A percentile compares a stretch with the other conserved stretches of the same genome.
These are phyloP conservation scores for Pyrenula aspistea DNA, from an alignment of 495 filamentous ascomycete species.

Conservation along the genomic window DNA sequence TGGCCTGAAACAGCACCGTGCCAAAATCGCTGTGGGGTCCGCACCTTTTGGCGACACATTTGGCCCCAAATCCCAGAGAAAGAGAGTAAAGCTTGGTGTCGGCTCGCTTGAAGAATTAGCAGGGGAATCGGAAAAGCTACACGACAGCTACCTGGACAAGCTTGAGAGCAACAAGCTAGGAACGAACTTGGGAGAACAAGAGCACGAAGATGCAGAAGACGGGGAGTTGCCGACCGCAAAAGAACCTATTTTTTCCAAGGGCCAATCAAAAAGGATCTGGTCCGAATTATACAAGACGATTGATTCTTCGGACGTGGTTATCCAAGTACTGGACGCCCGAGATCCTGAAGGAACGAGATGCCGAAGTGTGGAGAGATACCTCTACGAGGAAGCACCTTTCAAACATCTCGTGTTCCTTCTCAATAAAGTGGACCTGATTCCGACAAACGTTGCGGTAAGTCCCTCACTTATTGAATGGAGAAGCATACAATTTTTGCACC, in stretches of 20 bases:
- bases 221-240: constrained; percentile 53
- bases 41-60: constrained; percentile 82
- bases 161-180: constrained; percentile 59
- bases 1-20: constrained; percentile 80
- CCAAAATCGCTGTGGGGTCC: constrained; percentile 86
- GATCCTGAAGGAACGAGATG: constrained; percentile 87
- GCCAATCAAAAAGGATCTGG: constrained; percentile 91
- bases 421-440: constrained; percentile 96
- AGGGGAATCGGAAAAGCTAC: constrained; percentile 59
- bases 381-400: constrained; percentile 83
- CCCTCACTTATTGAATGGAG: no score
- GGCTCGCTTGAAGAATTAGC: constrained; percentile 71
- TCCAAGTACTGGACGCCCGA: constrained; percentile 88
- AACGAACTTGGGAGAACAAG: constrained; percentile 46
- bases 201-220: constrained; percentile 37
- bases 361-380: constrained; percentile 83
- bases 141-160: constrained; percentile 68
- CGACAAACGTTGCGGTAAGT: constrained; percentile 89
- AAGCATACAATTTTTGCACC: no score
- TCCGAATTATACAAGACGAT: constrained; percentile 98
- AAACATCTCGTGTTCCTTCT: constrained; percentile 88
- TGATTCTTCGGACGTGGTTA: constrained; percentile 88
- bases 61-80: constrained; percentile 85
- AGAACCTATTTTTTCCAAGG: constrained; percentile 88
- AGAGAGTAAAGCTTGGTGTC: constrained; percentile 78